These are phyloP conservation scores for Kalanchoe fedtschenkoi DNA, from an alignment of 164 flowering plant species.

Conservation along the genomic window DNA sequence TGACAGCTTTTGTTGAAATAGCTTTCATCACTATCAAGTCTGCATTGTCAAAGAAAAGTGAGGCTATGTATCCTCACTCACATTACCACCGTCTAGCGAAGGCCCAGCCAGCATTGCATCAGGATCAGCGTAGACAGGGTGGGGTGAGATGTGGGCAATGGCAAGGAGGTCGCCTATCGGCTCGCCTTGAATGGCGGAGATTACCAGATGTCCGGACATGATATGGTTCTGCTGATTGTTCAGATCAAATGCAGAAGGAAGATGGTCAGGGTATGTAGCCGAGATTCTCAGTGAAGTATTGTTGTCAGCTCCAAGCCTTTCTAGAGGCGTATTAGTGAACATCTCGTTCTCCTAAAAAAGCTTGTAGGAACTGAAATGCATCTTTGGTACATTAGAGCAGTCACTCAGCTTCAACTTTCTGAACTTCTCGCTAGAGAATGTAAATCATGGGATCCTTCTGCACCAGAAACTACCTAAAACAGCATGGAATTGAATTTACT, in stretches of 20 bases:
- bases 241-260: conserved; percentile 14
- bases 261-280: conserved; percentile 17
- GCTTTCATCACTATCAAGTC: no score
- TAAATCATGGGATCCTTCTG: no score
- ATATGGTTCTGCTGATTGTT: conserved; percentile 26
- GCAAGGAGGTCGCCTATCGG: conserved; percentile 4
- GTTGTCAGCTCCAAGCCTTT: background rate
- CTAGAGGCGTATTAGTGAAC: background rate
- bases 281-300: conserved; percentile 16
- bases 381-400: background rate
- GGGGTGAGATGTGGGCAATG: background rate
- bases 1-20: no score
- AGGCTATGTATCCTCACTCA: conserved; percentile 23
- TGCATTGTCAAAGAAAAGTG: no score
- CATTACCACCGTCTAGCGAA: conserved; percentile 4
- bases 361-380: conserved; percentile 1
- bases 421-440: no score
- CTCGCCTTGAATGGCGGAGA: conserved; percentile 26
- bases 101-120: conserved; percentile 11
- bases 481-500: no score
- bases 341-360: conserved; percentile 22
- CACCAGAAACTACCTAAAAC: no score
- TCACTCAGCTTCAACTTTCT: background rate
- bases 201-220: conserved; percentile 27
- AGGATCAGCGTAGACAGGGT: conserved; percentile 12